Conservation (phyloP, 2,329 filamentous ascomycete species). For the Fusarium sterilihyphosum region DNA sequence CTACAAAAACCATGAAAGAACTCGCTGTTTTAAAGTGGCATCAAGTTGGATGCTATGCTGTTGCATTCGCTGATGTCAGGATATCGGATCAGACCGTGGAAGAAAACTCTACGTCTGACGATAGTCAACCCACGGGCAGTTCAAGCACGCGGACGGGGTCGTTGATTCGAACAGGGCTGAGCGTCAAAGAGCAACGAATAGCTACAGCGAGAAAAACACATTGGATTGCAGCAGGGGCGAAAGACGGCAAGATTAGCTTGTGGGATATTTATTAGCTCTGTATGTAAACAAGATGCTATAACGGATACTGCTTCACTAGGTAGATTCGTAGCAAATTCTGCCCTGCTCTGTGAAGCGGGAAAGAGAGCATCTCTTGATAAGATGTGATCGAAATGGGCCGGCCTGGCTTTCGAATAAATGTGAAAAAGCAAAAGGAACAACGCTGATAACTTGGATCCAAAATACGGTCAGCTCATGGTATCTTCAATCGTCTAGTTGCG, state of each 20-base stretch:
- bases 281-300: neutral
- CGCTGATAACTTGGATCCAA: neutral
- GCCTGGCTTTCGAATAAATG: neutral
- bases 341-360: neutral
- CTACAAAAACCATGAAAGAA: slow-evolving; percentile 81
- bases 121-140: neutral
- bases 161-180: slow-evolving; percentile 27
- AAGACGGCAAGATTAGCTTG: slow-evolving; percentile 93
- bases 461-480: neutral
- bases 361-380: neutral
- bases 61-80: slow-evolving; percentile 71
- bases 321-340: neutral
- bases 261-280: slow-evolving; percentile 86
- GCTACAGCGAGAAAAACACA: slow-evolving; percentile 76
- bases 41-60: slow-evolving; percentile 83
- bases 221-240: slow-evolving; percentile 90
- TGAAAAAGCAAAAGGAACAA: neutral
- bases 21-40: slow-evolving; percentile 96
- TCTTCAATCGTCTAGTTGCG: neutral
- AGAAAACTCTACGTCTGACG: neutral
- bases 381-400: neutral
- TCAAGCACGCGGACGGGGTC: neutral
- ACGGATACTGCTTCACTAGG: neutral
- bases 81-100: slow-evolving; percentile 2
- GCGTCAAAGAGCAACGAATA: slow-evolving; percentile 71